A percentile compares a stretch with the other conserved stretches of the same genome.
Conservation (phyloP, 768 basidiomycete genomes). For the Hygrophoropsis aurantiaca region DNA sequence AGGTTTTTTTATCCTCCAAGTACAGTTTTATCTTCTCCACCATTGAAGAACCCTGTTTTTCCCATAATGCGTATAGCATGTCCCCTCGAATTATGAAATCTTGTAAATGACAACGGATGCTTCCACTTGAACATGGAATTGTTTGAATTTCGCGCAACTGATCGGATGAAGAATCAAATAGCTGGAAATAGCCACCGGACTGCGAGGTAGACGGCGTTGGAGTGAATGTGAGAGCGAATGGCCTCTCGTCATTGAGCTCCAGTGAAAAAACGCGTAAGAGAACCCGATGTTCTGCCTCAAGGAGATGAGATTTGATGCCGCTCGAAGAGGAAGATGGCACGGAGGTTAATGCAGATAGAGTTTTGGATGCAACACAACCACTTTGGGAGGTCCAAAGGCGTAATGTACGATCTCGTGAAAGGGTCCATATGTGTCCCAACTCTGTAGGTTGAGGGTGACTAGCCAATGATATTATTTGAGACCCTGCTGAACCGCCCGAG, state of each 20-base stretch:
- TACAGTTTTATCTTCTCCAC: conserved; percentile 58
- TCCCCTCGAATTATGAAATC: conserved; percentile 65
- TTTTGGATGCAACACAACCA: conserved; percentile 67
- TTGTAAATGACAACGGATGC: conserved; percentile 70
- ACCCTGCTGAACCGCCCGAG: conserved; percentile 43
- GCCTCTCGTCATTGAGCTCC: conserved; percentile 45
- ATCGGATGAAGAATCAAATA: conserved; percentile 58
- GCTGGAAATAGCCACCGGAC: conserved; percentile 79
- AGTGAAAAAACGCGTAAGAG: conserved; percentile 64
- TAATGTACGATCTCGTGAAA: conserved; percentile 84
- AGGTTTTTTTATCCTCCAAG: conserved; percentile 32
- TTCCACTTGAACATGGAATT: conserved; percentile 60
- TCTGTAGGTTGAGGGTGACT: conserved; percentile 77
- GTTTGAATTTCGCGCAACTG: conserved; percentile 55
- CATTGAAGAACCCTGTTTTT: conserved; percentile 72
- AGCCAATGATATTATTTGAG: conserved; percentile 70
- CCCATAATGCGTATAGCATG: conserved; percentile 74
- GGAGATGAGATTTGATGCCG: conserved; percentile 42
- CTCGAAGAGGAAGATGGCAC: conserved; percentile 29
- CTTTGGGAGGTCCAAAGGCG: conserved; percentile 81
- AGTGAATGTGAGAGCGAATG: conserved; percentile 70
- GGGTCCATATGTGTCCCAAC: conserved; percentile 73
- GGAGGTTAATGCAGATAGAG: conserved; percentile 41
- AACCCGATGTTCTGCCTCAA: conserved; percentile 61
- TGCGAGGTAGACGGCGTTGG: conserved; percentile 62